These are phyloP conservation scores for Debaryomyces coudertii DNA, from an alignment of 1,139 yeast genomes.

Conservation along the genomic window DNA sequence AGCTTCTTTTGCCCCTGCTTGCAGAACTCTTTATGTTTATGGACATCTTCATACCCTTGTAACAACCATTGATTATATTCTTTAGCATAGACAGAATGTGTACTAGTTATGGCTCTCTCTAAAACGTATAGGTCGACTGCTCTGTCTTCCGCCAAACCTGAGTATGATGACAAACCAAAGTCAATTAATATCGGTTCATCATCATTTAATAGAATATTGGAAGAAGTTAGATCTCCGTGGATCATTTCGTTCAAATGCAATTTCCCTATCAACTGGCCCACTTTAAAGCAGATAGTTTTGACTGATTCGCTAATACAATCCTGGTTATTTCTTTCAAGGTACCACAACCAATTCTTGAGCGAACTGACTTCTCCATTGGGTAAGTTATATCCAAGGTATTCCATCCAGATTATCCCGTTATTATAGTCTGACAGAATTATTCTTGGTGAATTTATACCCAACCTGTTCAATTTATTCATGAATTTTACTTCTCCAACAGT, in stretches of 20 bases:
- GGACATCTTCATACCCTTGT: slow-evolving; percentile 65
- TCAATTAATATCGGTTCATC: slow-evolving; percentile 72
- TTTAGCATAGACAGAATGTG: slow-evolving; percentile 78
- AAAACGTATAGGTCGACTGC: slow-evolving; percentile 95
- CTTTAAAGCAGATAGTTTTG: slow-evolving; percentile 44
- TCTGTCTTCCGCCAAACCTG: slow-evolving; percentile 82
- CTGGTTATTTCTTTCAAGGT: slow-evolving; percentile 41
- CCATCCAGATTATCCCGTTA: slow-evolving; percentile 91
- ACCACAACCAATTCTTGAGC: slow-evolving; percentile 75
- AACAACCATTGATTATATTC: slow-evolving; percentile 70
- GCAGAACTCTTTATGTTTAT: slow-evolving; percentile 27
- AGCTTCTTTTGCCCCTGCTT: slow-evolving; percentile 43
- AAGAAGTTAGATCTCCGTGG: slow-evolving; percentile 94
- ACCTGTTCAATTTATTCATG: slow-evolving; percentile 57
- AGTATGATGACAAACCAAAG: slow-evolving; percentile 84
- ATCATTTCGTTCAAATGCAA: slow-evolving; percentile 79
- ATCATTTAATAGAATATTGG: slow-evolving; percentile 68
- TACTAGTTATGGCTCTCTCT: slow-evolving; percentile 87
- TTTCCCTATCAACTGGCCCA: slow-evolving; percentile 72
- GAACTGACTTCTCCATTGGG: slow-evolving; percentile 57
- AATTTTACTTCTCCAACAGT: slow-evolving; percentile 86
- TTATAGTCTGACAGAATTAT: slow-evolving; percentile 73
- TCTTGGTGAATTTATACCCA: slow-evolving; percentile 68
- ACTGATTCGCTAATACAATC: slow-evolving; percentile 42
- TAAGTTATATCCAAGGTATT: slow-evolving; percentile 58